Conservation (phyloP, 257 asterid genomes). For the Solanum sejunctum region DNA sequence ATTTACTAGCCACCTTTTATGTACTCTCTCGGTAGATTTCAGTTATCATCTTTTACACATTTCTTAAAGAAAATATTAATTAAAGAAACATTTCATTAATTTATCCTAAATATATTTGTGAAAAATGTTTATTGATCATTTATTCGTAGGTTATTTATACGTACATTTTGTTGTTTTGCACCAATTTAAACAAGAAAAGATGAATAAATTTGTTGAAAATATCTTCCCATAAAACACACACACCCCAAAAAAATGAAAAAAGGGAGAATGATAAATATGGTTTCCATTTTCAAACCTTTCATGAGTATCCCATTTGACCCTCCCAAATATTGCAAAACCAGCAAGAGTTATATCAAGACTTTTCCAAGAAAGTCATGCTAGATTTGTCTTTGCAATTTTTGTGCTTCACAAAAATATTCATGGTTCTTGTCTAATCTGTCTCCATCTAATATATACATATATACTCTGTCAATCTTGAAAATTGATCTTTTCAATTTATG, state of each 20-base stretch:
- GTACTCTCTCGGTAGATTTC: too few species aligned
- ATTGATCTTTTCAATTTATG: not conserved
- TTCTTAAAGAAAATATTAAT: too few species aligned
- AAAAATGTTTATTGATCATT: too few species aligned
- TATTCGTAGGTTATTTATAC: not conserved
- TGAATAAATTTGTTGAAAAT: not conserved
- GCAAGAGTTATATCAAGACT: not conserved
- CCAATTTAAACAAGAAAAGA: not conserved
- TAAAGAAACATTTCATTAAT: too few species aligned
- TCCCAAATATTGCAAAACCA: not conserved
- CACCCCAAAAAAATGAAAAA: not conserved
- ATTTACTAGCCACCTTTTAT: too few species aligned
- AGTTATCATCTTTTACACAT: too few species aligned
- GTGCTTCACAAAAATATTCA: not conserved
- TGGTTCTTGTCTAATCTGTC: not conserved
- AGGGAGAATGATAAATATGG: not conserved
- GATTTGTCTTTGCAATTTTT: not conserved
- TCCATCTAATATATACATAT: not conserved
- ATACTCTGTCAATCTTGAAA: not conserved
- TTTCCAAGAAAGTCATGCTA: not conserved
- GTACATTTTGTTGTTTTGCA: not conserved
- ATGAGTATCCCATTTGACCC: not conserved
- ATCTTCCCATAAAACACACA: not conserved
- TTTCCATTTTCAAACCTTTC: not conserved
- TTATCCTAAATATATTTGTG: too few species aligned